Evolutionary conservation across 176 grass and related monocot species (phyloP).

Genomic region (Oryza officinalis): DNA sequence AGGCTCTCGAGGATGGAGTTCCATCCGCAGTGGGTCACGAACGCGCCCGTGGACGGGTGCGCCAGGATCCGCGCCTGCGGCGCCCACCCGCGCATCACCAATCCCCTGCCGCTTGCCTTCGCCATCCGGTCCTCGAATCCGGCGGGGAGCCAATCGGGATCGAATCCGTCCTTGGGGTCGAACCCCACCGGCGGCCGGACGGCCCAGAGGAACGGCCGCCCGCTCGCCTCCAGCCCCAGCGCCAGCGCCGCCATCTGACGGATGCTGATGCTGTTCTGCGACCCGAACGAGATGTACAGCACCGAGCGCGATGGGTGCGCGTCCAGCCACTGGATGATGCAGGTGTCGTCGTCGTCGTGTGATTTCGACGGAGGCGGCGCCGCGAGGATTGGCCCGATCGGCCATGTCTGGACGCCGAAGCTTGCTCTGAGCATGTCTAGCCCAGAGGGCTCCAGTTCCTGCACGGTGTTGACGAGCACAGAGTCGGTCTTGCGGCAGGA

Average conservation of each 20-base stretch:
- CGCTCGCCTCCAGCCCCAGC: slow-evolving; percentile 54
- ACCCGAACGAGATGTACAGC: slow-evolving; percentile 63
- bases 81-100: slow-evolving; percentile 51
- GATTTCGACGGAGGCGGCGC: not conserved
- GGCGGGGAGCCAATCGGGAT: slow-evolving; percentile 52
- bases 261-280: slow-evolving; percentile 57
- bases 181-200: slow-evolving; percentile 51
- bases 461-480: slow-evolving; percentile 59
- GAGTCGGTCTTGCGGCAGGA: slow-evolving; percentile 36
- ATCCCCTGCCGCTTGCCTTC: not conserved
- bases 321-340: slow-evolving; percentile 53
- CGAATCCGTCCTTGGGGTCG: slow-evolving; percentile 41
- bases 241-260: slow-evolving; percentile 60
- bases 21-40: slow-evolving; percentile 77
- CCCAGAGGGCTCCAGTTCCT: slow-evolving; percentile 51
- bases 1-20: slow-evolving; percentile 69
- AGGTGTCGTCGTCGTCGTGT: not conserved
- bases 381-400: slow-evolving; percentile 52
- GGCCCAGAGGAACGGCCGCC: slow-evolving; percentile 57
- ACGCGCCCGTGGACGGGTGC: slow-evolving; percentile 50
- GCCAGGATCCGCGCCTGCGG: slow-evolving; percentile 58
- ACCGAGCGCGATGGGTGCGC: slow-evolving; percentile 44
- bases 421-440: slow-evolving; percentile 46
- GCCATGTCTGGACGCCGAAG: slow-evolving; percentile 14
- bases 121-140: slow-evolving; percentile 54